Evolutionary conservation across 2,329 filamentous ascomycete species (phyloP), one percentile per base, ranked within the genome.

Genomic region (Monosporascus ibericus): DNA sequence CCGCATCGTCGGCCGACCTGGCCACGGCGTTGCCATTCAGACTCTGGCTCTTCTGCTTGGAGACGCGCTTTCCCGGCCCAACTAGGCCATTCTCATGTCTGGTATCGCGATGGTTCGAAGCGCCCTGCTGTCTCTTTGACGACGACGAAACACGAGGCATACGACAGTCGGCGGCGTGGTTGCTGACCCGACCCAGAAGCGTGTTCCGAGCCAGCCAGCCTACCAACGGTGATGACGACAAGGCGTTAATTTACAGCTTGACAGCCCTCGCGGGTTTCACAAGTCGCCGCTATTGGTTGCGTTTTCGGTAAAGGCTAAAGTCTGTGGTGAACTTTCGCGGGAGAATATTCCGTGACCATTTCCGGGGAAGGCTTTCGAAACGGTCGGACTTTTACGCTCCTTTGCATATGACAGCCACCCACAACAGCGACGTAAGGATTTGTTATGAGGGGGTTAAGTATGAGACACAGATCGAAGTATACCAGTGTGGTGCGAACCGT

Each of bases 41-140:
- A 59, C 66, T 68, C 63, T 75, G 73, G 65, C 72, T 76, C 70
- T 77, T 81, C 58, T 68, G 68, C 60, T 67, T 71, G 51, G 65
- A 58, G 53, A 70, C 62, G 62, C 85, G 85, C 77, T 85, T 90
- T 61, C 86, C 86, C 49, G 87, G 84, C 65, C 85, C 85, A 79
- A 91, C 87, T 70, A 90, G 79, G 67, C 90, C 90, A 86, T 89
- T 91, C 75, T 96, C 91, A 75, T 95, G 87, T 71, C 87, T 84
- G 66, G 78, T 82, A 73, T 86, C 86, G 75, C 84, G 84, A 70
- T 85, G 80, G 74, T 77, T 86, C 68, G 61, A 61, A 58, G 77
- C 76, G 73, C 76, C 78, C 74, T 77, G 75, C 70, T 82, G 78
- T 81, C 80, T 79, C 77, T 84, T 84, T 70, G 75, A 70, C 69